Percentiles rank a stretch among this genome's conserved stretches.
Conservation (phyloP, 108 stramenopile genomes). For the Heterococcus sp. region DNA sequence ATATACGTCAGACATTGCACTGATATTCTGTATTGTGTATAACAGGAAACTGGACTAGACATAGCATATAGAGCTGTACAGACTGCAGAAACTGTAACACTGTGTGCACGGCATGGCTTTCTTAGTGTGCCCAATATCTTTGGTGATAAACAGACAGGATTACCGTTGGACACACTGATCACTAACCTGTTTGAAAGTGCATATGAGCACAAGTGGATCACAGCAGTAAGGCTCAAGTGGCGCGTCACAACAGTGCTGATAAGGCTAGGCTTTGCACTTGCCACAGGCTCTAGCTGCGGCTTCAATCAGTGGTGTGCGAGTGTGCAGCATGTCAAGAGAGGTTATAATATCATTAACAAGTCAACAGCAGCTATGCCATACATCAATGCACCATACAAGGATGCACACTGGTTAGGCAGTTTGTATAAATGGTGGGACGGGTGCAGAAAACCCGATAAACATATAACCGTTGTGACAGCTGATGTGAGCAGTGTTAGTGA, state of each 20-base stretch:
- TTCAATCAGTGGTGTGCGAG: conserved; percentile 6
- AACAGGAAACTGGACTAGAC: neutral
- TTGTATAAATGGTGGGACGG: neutral
- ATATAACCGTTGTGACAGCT: no score
- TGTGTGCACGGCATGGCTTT: conserved; percentile 5
- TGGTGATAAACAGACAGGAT: neutral
- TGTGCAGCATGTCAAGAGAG: neutral
- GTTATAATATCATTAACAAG: neutral
- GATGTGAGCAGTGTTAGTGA: no score
- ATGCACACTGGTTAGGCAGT: neutral
- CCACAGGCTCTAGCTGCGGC: conserved; percentile 6
- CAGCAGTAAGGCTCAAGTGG: neutral
- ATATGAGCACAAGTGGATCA: neutral
- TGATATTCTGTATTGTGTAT: no score
- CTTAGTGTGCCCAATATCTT: neutral
- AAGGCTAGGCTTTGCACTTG: neutral
- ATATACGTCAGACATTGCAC: no score
- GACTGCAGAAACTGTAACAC: neutral
- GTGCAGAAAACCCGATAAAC: neutral
- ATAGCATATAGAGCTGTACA: neutral
- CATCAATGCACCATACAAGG: neutral
- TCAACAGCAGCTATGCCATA: neutral
- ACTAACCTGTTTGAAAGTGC: conserved; percentile 3
- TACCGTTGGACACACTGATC: neutral
- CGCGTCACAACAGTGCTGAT: conserved; percentile 1